A percentile compares a stretch with the other conserved stretches of the same genome.
Conservation (phyloP, 345 rosid species). For the Eucalyptus camaldulensis region DNA sequence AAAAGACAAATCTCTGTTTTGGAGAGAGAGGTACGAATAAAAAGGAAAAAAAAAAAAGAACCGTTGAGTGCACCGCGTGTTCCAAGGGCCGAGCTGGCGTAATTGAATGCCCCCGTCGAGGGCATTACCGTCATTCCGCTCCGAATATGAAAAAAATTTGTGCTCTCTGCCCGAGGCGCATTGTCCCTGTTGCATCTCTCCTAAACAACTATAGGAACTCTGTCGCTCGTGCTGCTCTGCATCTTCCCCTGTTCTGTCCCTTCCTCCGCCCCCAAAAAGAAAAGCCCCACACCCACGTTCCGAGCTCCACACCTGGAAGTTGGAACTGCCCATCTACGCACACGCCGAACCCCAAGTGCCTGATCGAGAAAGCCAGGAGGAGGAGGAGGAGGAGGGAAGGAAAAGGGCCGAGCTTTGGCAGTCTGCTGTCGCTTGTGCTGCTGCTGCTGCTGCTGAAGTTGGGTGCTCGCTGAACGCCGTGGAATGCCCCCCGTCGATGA, state of each 20-base stretch:
- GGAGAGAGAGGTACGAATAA: background rate
- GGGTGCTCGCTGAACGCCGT: background rate
- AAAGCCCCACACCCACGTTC: background rate
- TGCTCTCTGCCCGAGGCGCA: background rate
- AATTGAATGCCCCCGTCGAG: background rate
- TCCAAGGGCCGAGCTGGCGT: background rate
- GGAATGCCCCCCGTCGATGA: background rate
- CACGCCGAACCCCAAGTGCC: background rate
- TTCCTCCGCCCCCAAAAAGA: background rate
- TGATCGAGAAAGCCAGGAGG: background rate
- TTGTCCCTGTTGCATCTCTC: background rate
- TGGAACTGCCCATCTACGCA: background rate
- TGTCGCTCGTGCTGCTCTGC: background rate
- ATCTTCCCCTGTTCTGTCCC: background rate
- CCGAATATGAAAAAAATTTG: background rate
- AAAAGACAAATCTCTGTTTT: background rate
- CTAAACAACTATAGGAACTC: background rate
- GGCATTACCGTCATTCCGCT: background rate
- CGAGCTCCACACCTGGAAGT: background rate
- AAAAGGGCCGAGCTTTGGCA: background rate
- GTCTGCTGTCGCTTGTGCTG: background rate
- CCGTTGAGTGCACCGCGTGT: background rate
- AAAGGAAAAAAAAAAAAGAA: background rate
- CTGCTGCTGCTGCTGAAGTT: background rate
- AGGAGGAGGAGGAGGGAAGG: background rate